Evolutionary conservation across 805 yeast genomes (phyloP), one percentile per base, ranked within the genome.

Genomic region (Kazachstania psychrophila): DNA sequence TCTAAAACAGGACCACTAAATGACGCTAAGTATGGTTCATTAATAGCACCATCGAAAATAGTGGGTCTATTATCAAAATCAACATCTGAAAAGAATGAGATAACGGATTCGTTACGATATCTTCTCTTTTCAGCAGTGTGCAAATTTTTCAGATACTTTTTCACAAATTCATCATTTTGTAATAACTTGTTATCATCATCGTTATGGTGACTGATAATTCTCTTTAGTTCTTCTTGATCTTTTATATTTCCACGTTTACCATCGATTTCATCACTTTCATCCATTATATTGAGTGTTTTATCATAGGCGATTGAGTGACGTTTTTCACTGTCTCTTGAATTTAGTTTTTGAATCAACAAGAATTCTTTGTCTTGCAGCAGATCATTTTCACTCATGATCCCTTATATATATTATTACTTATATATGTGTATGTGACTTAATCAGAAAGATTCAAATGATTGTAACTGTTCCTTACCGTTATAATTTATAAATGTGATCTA

Each of bases 71-170:
- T 51, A 16, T 46, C 48, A 47, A 75, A 74, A 24, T 66, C 64
- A 14, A 73, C 63, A 51, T 77, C 83, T 2, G 68, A 66, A 47
- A 76, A 75, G 37, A 71, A 65, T 4, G 79, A 74, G 25, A 70
- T 54, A 41, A 63, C 28, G 12, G 34, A 28, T 14, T 39, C 42
- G n/a, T 28, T 31, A 16, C 37, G 31, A 17, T 35, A 41, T 27
- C 43, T 36, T 19, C 41, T 37, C 25, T 41, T 41, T 18, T 43
- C 44, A 13, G 31, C 29, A 12, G 23, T 17, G 31, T 40, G 44
- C 17, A 42, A 28, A 35, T 36, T 39, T 16, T 38, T 42, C 34
- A 42, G 23, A 24, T 39, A 42, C 11, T 37, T 29, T 22, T 37
- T 42, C 30, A 42, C 30, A 10, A 37, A 22, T 10, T 34, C 33